Evolutionary conservation across 352 stramenopile genomes (phyloP).

Genomic region (Paralagenidium karlingii): DNA sequence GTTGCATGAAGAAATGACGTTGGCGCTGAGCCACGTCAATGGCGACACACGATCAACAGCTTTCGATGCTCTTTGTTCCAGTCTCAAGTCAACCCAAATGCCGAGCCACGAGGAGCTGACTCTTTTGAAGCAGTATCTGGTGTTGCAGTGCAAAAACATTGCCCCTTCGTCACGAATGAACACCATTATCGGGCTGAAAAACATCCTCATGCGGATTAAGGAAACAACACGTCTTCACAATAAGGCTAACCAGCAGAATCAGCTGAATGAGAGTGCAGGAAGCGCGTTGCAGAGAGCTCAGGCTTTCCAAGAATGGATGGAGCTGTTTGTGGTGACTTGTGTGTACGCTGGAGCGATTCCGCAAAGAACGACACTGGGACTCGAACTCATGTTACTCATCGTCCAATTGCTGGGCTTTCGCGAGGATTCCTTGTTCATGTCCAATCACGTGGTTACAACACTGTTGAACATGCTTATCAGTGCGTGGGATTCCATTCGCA

Average conservation of each 20-base stretch:
- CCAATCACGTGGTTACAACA: conserved; percentile 44
- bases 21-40: conserved; percentile 36
- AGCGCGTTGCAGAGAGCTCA: conserved; percentile 14
- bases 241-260: conserved; percentile 14
- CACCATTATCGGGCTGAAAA: conserved; percentile 61
- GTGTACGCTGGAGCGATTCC: conserved; percentile 54
- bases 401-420: conserved; percentile 54
- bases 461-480: conserved; percentile 71
- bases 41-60: conserved; percentile 45
- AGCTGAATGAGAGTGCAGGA: conserved; percentile 17
- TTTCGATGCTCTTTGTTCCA: conserved; percentile 69
- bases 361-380: conserved; percentile 51
- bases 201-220: conserved; percentile 60
- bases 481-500: conserved; percentile 66
- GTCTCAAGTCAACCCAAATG: conserved; percentile 68
- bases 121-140: conserved; percentile 51
- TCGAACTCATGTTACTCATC: conserved; percentile 61
- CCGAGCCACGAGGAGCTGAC: conserved; percentile 34
- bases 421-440: conserved; percentile 21
- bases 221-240: conserved; percentile 36
- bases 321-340: conserved; percentile 46
- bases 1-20: conserved; percentile 38
- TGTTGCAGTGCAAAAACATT: conserved; percentile 67
- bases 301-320: conserved; percentile 51
- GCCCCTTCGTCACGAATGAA: conserved; percentile 49